Conservation (phyloP, 352 stramenopile species). For the Pythium brassicae region DNA sequence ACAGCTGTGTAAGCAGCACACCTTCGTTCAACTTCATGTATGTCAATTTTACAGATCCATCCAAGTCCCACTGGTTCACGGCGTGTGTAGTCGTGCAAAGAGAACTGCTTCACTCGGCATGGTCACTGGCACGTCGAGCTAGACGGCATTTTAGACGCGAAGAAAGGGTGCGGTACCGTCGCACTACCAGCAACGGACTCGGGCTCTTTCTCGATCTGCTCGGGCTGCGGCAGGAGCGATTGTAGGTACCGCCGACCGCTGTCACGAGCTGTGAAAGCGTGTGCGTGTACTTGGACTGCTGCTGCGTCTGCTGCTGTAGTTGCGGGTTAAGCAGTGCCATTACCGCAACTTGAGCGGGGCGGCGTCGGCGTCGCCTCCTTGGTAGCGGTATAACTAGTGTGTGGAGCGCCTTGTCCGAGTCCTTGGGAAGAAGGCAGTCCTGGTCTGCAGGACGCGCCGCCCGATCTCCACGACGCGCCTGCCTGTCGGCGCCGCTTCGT, state of each 20-base stretch:
- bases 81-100: too few species aligned
- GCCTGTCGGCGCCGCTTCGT: background rate
- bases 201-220: slow-evolving; percentile 36
- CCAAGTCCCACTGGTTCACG: too few species aligned
- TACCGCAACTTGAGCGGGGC: slow-evolving; percentile 14
- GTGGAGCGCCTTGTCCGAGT: slow-evolving; percentile 68
- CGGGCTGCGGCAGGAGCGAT: too few species aligned
- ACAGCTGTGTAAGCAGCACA: too few species aligned
- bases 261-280: slow-evolving; percentile 59
- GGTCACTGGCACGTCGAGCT: too few species aligned
- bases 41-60: too few species aligned
- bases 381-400: slow-evolving; percentile 82
- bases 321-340: too few species aligned
- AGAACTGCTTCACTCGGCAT: too few species aligned
- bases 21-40: too few species aligned
- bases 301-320: too few species aligned
- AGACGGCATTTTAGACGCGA: slow-evolving; percentile 77
- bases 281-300: slow-evolving; percentile 39
- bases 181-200: slow-evolving; percentile 7
- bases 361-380: slow-evolving; percentile 31
- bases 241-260: slow-evolving; percentile 66
- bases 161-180: slow-evolving; percentile 40
- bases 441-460: slow-evolving; percentile 90
- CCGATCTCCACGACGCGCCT: slow-evolving; percentile 62
- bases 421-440: slow-evolving; percentile 81